These are phyloP conservation scores for Fistulinella prunicolor DNA, from an alignment of 768 basidiomycete genomes.

Conservation along the genomic window DNA sequence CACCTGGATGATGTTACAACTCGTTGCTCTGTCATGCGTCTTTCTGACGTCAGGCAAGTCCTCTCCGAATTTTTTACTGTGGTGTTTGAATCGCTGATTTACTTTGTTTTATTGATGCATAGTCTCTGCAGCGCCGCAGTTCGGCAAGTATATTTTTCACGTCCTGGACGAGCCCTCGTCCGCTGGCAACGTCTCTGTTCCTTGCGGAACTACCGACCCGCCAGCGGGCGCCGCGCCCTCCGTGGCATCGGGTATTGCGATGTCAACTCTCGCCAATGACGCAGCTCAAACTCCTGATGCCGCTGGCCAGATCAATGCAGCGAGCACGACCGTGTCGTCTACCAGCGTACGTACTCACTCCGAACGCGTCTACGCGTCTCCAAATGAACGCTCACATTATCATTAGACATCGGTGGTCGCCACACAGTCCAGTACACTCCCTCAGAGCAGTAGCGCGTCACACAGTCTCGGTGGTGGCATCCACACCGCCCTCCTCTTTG, in stretches of 20 bases:
- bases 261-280: neutral
- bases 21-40: slow-evolving; percentile 7
- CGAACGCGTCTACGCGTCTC: neutral
- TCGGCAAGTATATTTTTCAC: neutral
- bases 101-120: neutral
- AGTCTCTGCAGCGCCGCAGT: neutral
- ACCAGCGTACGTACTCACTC: neutral
- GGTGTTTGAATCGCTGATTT: neutral
- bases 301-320: neutral
- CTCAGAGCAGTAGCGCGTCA: slow-evolving; percentile 13
- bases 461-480: slow-evolving; percentile 5
- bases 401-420: neutral
- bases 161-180: neutral
- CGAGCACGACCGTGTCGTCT: neutral
- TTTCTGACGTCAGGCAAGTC: slow-evolving; percentile 15
- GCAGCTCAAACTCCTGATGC: no score
- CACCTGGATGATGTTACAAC: slow-evolving; percentile 2
- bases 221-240: no score
- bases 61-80: neutral
- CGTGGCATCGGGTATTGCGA: no score
- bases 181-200: neutral
- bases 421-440: neutral
- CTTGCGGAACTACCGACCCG: no score
- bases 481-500: slow-evolving; percentile 2
- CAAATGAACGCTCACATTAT: neutral